Evolutionary conservation across 441 rosid genomes (phyloP).

Genomic region (Aleurites moluccanus): DNA sequence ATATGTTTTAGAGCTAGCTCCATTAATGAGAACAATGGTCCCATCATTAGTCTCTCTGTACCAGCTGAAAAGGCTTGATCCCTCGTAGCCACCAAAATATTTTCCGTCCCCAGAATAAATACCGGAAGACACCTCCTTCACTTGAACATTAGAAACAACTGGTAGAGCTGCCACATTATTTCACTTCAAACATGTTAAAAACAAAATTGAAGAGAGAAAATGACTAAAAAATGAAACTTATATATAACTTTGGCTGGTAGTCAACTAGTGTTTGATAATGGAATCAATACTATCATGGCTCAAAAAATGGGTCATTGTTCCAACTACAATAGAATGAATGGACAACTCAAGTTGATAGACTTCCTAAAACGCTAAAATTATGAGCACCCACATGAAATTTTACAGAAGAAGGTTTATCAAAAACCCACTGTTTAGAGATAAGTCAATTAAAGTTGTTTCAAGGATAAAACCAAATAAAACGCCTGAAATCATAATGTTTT

Average conservation of each 20-base stretch:
- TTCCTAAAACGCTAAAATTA: not conserved
- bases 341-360: not conserved
- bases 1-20: slow-evolving; percentile 68
- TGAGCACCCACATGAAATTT: not conserved
- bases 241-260: not conserved
- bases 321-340: not conserved
- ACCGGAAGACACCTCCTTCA: slow-evolving; percentile 59
- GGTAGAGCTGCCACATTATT: slow-evolving; percentile 68
- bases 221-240: not conserved
- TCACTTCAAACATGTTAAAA: slow-evolving; percentile 18
- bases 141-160: slow-evolving; percentile 61
- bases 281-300: not conserved
- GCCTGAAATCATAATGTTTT: no score
- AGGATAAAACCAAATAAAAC: not conserved
- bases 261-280: not conserved
- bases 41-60: slow-evolving; percentile 82
- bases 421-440: not conserved
- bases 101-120: slow-evolving; percentile 87
- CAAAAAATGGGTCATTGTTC: not conserved
- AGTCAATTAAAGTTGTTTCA: not conserved
- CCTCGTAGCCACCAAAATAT: slow-evolving; percentile 95
- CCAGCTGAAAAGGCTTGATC: slow-evolving; percentile 90
- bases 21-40: slow-evolving; percentile 59
- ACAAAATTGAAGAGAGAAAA: slow-evolving; percentile 7
- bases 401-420: not conserved